These are phyloP conservation scores for Amanita polypyramis DNA, from an alignment of 768 basidiomycete species.

Conservation along the genomic window DNA sequence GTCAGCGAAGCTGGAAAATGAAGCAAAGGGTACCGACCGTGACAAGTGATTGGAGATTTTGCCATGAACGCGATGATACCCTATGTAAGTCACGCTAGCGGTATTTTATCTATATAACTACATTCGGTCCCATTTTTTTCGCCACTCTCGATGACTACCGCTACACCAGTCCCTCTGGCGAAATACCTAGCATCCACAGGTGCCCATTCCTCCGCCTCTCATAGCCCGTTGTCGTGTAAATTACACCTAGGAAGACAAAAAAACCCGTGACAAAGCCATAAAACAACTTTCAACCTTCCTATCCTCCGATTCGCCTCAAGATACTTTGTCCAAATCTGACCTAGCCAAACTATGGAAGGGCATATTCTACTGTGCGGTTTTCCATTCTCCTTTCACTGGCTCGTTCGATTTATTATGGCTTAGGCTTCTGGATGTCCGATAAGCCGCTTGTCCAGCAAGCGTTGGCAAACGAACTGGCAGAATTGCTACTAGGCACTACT, in stretches of 20 bases:
- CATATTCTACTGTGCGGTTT: conserved; percentile 79
- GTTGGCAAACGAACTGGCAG: conserved; percentile 76
- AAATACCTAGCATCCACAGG: conserved; percentile 92
- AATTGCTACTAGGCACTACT: conserved; percentile 64
- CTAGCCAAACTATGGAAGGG: conserved; percentile 97
- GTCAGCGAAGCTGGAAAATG: not conserved
- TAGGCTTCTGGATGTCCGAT: conserved; percentile 99
- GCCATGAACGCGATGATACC: conserved; percentile 28
- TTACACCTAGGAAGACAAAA: conserved; percentile 55
- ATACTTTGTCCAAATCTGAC: conserved; percentile 58
- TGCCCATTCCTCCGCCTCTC: conserved; percentile 21
- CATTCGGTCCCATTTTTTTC: too few relatives aligned
- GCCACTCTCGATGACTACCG: conserved; percentile 22
- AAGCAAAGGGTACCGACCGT: conserved; percentile 38
- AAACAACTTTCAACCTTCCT: conserved; percentile 72
- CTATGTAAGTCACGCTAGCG: not conserved
- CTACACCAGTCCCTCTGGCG: conserved; percentile 48
- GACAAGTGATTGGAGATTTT: conserved; percentile 86
- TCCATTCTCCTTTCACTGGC: not conserved
- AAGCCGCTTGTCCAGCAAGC: conserved; percentile 95
- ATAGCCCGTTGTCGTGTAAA: conserved; percentile 11
- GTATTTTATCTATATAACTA: too few relatives aligned
- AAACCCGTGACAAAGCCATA: conserved; percentile 84
- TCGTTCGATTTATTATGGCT: not conserved
- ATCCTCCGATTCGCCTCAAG: conserved; percentile 44